Conservation (phyloP, 2,329 filamentous ascomycete species). For the Penicillium sp. region DNA sequence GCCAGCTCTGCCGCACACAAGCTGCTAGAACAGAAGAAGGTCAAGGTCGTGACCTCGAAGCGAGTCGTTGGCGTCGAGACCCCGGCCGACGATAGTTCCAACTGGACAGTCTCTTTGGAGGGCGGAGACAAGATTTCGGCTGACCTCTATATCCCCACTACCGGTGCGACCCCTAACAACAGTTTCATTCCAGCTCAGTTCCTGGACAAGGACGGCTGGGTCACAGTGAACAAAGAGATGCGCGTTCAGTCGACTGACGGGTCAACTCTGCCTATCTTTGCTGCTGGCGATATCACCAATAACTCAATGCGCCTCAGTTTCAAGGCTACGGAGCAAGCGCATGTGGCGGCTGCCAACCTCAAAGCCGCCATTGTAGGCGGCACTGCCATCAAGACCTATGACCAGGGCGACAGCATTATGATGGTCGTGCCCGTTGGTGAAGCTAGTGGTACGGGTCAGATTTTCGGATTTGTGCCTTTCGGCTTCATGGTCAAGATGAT, state of each 20-base stretch:
- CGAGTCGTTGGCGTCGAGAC: slow-evolving; percentile 34
- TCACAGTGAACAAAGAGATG: slow-evolving; percentile 46
- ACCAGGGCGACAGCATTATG: slow-evolving; percentile 24
- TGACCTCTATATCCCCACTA: slow-evolving; percentile 55
- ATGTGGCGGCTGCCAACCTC: slow-evolving; percentile 28
- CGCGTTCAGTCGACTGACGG: slow-evolving; percentile 21
- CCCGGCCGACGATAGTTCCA: slow-evolving; percentile 31
- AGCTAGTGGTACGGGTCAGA: slow-evolving; percentile 29
- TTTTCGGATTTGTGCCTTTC: slow-evolving; percentile 38
- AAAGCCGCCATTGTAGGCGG: slow-evolving; percentile 26
- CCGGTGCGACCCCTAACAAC: slow-evolving; percentile 53
- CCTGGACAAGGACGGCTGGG: slow-evolving; percentile 48
- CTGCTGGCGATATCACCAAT: slow-evolving; percentile 33
- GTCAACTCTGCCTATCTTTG: slow-evolving; percentile 26
- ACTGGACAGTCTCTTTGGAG: slow-evolving; percentile 44
- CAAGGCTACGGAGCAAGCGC: slow-evolving; percentile 29
- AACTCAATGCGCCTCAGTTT: slow-evolving; percentile 27
- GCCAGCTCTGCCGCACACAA: slow-evolving; percentile 44
- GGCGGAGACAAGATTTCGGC: slow-evolving; percentile 49
- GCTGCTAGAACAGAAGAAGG: slow-evolving; percentile 48
- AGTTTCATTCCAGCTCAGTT: slow-evolving; percentile 50
- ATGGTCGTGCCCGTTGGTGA: slow-evolving; percentile 33
- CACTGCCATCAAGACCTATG: slow-evolving; percentile 20
- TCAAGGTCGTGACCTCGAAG: slow-evolving; percentile 43
- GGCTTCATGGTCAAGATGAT: slow-evolving; percentile 43